Evolutionary conservation across 2,329 filamentous ascomycete species (phyloP).

Genomic region (Fusarium sp.): DNA sequence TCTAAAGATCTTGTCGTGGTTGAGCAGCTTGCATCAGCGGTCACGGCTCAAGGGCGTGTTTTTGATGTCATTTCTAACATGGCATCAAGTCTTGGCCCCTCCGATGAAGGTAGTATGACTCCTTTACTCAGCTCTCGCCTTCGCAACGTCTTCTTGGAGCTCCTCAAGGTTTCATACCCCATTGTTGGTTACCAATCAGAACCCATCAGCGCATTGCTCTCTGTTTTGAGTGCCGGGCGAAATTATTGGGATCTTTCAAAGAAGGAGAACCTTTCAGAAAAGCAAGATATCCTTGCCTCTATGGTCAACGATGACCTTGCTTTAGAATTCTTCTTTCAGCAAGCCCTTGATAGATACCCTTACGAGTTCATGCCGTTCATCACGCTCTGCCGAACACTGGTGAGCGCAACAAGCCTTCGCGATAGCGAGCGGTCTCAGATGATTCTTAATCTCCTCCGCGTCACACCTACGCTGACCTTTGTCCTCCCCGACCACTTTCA

Average conservation of each 20-base stretch:
- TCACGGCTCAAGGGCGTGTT: conserved; percentile 62
- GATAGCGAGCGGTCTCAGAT: conserved; percentile 57
- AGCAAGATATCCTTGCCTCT: conserved; percentile 50
- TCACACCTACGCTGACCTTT: conserved; percentile 80
- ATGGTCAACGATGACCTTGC: conserved; percentile 57
- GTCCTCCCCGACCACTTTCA: conserved; percentile 77
- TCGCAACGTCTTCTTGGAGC: conserved; percentile 73
- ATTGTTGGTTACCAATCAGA: conserved; percentile 79
- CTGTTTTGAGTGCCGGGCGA: conserved; percentile 68
- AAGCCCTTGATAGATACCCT: conserved; percentile 82
- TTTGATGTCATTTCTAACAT: conserved; percentile 66
- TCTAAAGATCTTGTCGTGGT: conserved; percentile 64
- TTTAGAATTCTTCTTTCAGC: conserved; percentile 69
- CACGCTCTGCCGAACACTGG: conserved; percentile 74
- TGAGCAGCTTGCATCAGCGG: conserved; percentile 61
- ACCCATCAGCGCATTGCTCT: conserved; percentile 73
- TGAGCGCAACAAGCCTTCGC: conserved; percentile 48
- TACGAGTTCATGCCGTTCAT: conserved; percentile 86
- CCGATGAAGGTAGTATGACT: conserved; percentile 60
- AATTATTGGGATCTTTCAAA: conserved; percentile 65
- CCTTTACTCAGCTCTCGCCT: conserved; percentile 70
- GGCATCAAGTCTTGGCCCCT: conserved; percentile 59
- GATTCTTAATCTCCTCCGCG: conserved; percentile 73
- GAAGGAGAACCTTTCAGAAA: conserved; percentile 46
- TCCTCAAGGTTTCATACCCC: conserved; percentile 74